Conservation (phyloP, 2,329 filamentous ascomycete species). For the Aspergillus sp. region DNA sequence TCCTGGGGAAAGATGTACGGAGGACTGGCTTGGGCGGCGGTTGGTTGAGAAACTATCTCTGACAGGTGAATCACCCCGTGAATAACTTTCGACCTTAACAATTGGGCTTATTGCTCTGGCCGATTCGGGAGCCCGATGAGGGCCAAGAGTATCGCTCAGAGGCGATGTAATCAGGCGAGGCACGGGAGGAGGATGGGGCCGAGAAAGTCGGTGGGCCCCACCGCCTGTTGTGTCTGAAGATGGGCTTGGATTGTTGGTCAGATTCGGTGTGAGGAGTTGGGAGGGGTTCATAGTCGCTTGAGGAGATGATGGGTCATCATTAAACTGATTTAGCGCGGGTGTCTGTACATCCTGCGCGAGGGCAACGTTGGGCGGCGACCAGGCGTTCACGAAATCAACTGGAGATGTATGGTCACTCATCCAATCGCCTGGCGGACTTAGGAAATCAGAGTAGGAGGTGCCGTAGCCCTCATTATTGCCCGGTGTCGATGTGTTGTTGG, state of each 20-base stretch:
- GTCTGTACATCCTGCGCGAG: slow-evolving; percentile 3
- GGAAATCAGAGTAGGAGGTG: slow-evolving; percentile 26
- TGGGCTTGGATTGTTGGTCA: slow-evolving; percentile 31
- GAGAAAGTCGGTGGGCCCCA: slow-evolving; percentile 12
- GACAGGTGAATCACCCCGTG: slow-evolving; percentile 45
- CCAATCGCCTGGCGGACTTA: slow-evolving; percentile 30
- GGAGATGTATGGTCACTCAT: slow-evolving; percentile 30
- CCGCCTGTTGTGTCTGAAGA: slow-evolving; percentile 21
- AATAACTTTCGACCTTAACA: slow-evolving; percentile 44
- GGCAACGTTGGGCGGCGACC: slow-evolving; percentile 15
- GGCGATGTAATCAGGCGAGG: slow-evolving; percentile 28
- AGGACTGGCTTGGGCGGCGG: slow-evolving; percentile 33
- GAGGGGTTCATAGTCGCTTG: slow-evolving; percentile 21
- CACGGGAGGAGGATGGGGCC: slow-evolving; percentile 19
- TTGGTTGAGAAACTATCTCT: slow-evolving; percentile 23
- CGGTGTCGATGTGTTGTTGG: slow-evolving; percentile 9
- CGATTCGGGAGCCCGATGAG: slow-evolving; percentile 18
- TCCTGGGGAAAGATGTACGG: slow-evolving; percentile 37
- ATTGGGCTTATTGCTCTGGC: slow-evolving; percentile 42
- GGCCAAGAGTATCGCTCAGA: slow-evolving; percentile 24
- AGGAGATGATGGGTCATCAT: slow-evolving; percentile 14
- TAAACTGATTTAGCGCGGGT: neutral
- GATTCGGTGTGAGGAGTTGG: slow-evolving; percentile 35
- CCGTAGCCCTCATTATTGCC: slow-evolving; percentile 16
- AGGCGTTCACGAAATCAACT: slow-evolving; percentile 20